Base-by-base conservation (phyloP, 306 rosid genomes). In the Prinsepia uniflora region DNA sequence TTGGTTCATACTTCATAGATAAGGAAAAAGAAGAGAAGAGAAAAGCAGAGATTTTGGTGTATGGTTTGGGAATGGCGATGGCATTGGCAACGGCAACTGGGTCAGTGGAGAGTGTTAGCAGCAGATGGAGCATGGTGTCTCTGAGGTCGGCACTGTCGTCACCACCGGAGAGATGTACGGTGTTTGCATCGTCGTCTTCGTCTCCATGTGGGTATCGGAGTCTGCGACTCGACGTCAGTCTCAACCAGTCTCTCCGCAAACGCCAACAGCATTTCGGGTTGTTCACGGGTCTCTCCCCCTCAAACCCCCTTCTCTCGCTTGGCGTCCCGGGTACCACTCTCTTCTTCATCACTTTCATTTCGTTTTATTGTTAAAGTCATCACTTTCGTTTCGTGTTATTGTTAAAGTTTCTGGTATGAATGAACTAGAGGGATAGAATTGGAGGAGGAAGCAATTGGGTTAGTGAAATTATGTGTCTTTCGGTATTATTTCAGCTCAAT, bases 211-310 rank as follows among this genome's bases (percentile, higher is more conserved):
- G 65, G 30, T 41, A 24, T 30, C 66, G 74, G 8, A 47, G 74
- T 45, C 44, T 55, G 10, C 79, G 76, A n/a, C 70, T 79, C 36
- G 5, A 63, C 56, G 52, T 75, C 72, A 34, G 80, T 39, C 49
- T 78, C 80, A 68, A 61, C 71, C 75, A 73, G 74, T 7, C 70
- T 5, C 68, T 41, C 6, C 20, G 80, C 64, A 86, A 80, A 72
- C 68, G 80, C 83, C 79, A 82, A 43, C 52, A 78, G 13, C 55
- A 71, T 44, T 76, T 85, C 10, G 77, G 82, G 43, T 83, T 89
- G 45, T 87, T 84, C 88, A 62, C 82, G 0, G 98, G 97, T 36
- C 90, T 90, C 10, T 74, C 86, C 42, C 90, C 90, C 77, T 73
- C 81, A 0, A 72, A 54, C 48, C 82, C 84, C 65, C 59, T 65